A percentile compares a stretch with the other conserved stretches of the same genome.
These are phyloP conservation scores for Termitomyces sp. DNA, from an alignment of 768 basidiomycete species.

Conservation along the genomic window DNA sequence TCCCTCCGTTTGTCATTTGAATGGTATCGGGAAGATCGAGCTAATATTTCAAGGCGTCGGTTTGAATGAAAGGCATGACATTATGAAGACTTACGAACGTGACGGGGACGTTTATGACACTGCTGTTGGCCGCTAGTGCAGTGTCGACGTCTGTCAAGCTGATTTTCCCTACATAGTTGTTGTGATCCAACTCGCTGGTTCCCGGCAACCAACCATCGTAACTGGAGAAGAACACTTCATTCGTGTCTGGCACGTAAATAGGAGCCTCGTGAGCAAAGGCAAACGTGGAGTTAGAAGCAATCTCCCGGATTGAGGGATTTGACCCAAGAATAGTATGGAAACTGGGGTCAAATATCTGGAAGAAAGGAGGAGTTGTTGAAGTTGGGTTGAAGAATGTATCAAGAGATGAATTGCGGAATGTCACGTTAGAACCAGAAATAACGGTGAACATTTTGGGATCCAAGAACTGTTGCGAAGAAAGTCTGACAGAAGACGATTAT, in stretches of 20 bases:
- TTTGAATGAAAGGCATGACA: background rate
- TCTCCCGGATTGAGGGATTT: constrained; percentile 48
- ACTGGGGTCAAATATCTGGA: constrained; percentile 42
- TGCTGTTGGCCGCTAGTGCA: constrained; percentile 31
- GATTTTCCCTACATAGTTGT: constrained; percentile 59
- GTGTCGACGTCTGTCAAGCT: constrained; percentile 48
- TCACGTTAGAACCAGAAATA: constrained; percentile 32
- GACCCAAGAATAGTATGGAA: constrained; percentile 58
- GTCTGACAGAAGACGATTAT: background rate
- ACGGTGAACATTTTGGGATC: constrained; percentile 50
- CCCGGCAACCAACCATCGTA: constrained; percentile 62
- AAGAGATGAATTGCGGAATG: constrained; percentile 32
- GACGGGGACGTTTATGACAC: constrained; percentile 43
- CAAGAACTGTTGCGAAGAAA: constrained; percentile 33
- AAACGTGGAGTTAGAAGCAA: constrained; percentile 55
- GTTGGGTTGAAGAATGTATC: constrained; percentile 54
- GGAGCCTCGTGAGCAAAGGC: constrained; percentile 83
- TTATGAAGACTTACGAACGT: constrained; percentile 26
- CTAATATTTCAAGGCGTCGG: constrained; percentile 22
- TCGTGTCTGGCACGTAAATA: constrained; percentile 55
- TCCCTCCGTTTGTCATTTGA: constrained; percentile 70
- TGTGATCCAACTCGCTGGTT: constrained; percentile 55
- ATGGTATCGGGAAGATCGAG: constrained; percentile 50
- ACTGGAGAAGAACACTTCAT: constrained; percentile 68
- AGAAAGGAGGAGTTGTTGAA: constrained; percentile 49